Conservation (phyloP, 495 filamentous ascomycete genomes). For the Lasiosphaeris hirsuta region DNA sequence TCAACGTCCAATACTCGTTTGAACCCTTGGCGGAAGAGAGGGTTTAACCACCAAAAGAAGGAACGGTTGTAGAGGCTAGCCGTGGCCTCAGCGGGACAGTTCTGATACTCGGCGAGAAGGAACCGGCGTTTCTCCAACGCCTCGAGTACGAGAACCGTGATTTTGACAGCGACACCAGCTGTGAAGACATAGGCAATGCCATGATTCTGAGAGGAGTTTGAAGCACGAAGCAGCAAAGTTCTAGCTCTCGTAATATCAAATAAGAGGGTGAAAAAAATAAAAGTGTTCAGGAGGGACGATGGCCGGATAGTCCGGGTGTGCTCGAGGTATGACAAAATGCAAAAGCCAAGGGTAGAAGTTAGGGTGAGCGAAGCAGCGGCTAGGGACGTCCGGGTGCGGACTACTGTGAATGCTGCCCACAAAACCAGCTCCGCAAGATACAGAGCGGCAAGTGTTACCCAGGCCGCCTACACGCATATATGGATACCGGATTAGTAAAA, state of each 20-base stretch:
- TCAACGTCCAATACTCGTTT: slow-evolving; percentile 27
- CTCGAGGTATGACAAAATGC: slow-evolving; percentile 40
- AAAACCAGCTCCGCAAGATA: slow-evolving; percentile 47
- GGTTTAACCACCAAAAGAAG: slow-evolving; percentile 43
- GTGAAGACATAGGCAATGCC: slow-evolving; percentile 21
- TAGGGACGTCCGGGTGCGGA: slow-evolving; percentile 45
- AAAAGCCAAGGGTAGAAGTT: slow-evolving; percentile 30
- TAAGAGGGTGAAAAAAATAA: slow-evolving; percentile 53
- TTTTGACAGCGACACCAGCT: slow-evolving; percentile 26
- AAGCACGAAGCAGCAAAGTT: slow-evolving; percentile 40
- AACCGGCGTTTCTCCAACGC: slow-evolving; percentile 47
- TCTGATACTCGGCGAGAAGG: slow-evolving; percentile 40
- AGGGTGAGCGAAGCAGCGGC: slow-evolving; percentile 46
- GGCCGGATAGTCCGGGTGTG: slow-evolving; percentile 38
- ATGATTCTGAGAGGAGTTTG: background rate
- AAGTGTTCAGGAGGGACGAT: slow-evolving; percentile 55
- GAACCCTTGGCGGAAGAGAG: slow-evolving; percentile 34
- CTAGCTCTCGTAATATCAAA: slow-evolving; percentile 46
- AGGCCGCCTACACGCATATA: slow-evolving; percentile 35
- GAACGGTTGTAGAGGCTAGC: slow-evolving; percentile 31
- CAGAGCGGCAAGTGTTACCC: slow-evolving; percentile 41
- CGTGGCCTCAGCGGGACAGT: slow-evolving; percentile 33
- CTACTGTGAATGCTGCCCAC: slow-evolving; percentile 39
- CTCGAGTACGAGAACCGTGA: slow-evolving; percentile 47
- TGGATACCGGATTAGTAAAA: background rate